A percentile compares a stretch with the other conserved stretches of the same genome.
phyloP scores from a whole-genome alignment of 106 monocot genomes.

The Xerophyta viscosa region DNA sequence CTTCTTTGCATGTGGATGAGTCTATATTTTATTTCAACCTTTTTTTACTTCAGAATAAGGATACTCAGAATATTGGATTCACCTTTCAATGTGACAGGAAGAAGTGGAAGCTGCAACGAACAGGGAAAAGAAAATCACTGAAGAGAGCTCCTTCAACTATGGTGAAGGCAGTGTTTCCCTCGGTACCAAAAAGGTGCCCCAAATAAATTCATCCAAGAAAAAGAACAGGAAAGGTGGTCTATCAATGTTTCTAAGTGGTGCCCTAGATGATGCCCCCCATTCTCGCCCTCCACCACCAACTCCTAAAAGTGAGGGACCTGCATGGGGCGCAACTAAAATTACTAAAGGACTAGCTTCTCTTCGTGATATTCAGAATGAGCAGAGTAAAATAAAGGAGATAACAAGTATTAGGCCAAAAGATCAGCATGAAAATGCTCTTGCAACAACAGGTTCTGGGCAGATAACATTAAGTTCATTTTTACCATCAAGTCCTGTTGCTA shows the following conservation, averaged over 20 bases:
- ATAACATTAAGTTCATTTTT: conserved; percentile 47
- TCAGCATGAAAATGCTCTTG: conserved; percentile 14
- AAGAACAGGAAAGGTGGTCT: conserved; percentile 91
- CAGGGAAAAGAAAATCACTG: conserved; percentile 11
- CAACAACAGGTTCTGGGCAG: conserved; percentile 21
- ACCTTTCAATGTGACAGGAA: conserved; percentile 28
- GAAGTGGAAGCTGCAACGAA: conserved; percentile 9
- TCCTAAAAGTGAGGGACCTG: conserved; percentile 84
- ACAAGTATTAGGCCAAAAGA: conserved; percentile 17
- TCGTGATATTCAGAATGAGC: conserved; percentile 88
- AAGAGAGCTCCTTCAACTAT: conserved; percentile 16
- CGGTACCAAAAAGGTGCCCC: conserved; percentile 16
- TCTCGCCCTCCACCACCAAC: conserved; percentile 38
- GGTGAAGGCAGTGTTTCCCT: conserved; percentile 21
- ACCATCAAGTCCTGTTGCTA: conserved; percentile 47
- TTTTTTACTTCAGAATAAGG: too few relatives aligned
- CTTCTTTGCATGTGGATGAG: too few relatives aligned
- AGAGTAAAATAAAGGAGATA: conserved; percentile 46
- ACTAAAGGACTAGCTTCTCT: conserved; percentile 50
- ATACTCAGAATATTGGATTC: too few relatives aligned
- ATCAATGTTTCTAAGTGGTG: conserved; percentile 94
- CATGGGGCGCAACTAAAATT: conserved; percentile 79
- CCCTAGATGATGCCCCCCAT: conserved; percentile 64
- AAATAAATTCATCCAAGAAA: conserved; percentile 42
- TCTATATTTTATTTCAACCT: too few relatives aligned